These are phyloP conservation scores for Quercus mongolica DNA, from an alignment of 306 rosid genomes.

Conservation along the genomic window DNA sequence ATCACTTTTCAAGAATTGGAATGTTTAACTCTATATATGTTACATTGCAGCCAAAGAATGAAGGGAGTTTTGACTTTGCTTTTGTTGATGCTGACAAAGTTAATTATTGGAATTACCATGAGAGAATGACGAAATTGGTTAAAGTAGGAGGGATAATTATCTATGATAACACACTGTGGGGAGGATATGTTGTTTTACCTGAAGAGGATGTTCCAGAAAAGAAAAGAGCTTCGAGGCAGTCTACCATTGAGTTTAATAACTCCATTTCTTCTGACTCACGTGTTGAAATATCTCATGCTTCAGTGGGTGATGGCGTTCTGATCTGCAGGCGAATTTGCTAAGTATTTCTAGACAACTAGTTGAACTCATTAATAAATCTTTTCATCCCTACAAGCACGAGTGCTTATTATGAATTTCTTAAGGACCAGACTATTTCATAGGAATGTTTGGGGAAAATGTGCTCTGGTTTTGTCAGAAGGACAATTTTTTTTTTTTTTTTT, in stretches of 20 bases:
- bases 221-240: not conserved
- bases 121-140: not conserved
- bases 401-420: too few relatives aligned
- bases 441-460: too few relatives aligned
- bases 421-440: too few relatives aligned
- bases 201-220: not conserved
- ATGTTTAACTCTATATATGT: too few relatives aligned
- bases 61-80: constrained; percentile 6
- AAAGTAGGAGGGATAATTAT: constrained; percentile 2
- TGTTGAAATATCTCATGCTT: not conserved
- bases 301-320: not conserved
- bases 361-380: too few relatives aligned
- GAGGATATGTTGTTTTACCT: not conserved
- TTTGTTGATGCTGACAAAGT: constrained; percentile 15
- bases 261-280: not conserved
- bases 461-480: too few relatives aligned
- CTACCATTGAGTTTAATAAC: not conserved
- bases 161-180: constrained; percentile 7
- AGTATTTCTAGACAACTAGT: not conserved
- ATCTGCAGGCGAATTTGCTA: not conserved
- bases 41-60: not conserved
- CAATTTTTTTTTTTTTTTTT: too few relatives aligned
- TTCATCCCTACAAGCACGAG: too few relatives aligned
- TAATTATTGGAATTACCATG: not conserved
- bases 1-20: not conserved